Conservation (phyloP, 768 basidiomycete genomes). For the Suillus hirtellus region DNA sequence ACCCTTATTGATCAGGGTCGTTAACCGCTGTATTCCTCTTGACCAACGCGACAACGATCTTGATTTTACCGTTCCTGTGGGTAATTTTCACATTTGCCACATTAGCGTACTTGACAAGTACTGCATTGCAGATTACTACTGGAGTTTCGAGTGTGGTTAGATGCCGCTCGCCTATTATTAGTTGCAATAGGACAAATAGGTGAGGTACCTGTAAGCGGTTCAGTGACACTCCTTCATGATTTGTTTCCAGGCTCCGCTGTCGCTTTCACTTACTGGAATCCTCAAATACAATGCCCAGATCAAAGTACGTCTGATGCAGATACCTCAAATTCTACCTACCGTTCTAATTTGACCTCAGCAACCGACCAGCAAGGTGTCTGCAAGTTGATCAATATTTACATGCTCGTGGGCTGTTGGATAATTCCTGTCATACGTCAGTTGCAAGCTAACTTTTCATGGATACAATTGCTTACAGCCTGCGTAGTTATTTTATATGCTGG, state of each 20-base stretch:
- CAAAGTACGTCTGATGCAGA: slow-evolving; percentile 35
- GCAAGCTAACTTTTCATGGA: slow-evolving; percentile 12
- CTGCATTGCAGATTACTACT: slow-evolving; percentile 40
- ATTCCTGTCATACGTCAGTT: slow-evolving; percentile 51
- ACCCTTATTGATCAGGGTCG: slow-evolving; percentile 34
- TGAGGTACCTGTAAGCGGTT: slow-evolving; percentile 23
- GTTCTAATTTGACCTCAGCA: slow-evolving; percentile 26
- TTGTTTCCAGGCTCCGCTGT: slow-evolving; percentile 40
- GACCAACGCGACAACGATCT: slow-evolving; percentile 38
- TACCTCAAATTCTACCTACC: neutral
- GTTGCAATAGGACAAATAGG: slow-evolving; percentile 48
- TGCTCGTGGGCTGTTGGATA: slow-evolving; percentile 54
- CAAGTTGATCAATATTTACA: slow-evolving; percentile 46
- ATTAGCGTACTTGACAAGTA: slow-evolving; percentile 5
- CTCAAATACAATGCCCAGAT: slow-evolving; percentile 44
- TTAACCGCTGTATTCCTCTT: slow-evolving; percentile 48
- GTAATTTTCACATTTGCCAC: slow-evolving; percentile 20
- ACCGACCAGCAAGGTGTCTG: slow-evolving; percentile 46
- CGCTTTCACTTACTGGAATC: slow-evolving; percentile 43
- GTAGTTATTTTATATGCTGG: slow-evolving; percentile 45
- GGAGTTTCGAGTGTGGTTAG: slow-evolving; percentile 53
- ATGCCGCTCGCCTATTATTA: slow-evolving; percentile 49
- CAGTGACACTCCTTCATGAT: neutral
- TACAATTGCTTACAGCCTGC: slow-evolving; percentile 3
- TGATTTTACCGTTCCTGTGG: slow-evolving; percentile 46